Evolutionary conservation across 176 grass and related monocot genomes (phyloP), one percentile per base, ranked within the genome.

Genomic region (Zizania latifolia): DNA sequence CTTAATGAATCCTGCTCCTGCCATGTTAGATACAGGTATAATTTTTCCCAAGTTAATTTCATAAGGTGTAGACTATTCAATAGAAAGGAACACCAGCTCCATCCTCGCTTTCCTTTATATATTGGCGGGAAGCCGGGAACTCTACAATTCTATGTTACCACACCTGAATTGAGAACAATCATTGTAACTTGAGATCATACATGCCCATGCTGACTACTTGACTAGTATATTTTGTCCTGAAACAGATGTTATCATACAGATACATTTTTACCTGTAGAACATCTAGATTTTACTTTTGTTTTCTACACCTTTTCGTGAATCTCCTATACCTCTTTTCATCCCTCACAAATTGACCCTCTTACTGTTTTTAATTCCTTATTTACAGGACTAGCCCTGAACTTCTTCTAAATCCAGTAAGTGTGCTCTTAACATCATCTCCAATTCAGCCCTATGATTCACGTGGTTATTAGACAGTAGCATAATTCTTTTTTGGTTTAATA

Each of bases 351-450:
- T 54, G n/a, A n/a, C n/a, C 2, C 22, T 63, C 24, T 62, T 62
- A 59, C 79, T 24, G 33, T 61, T 72, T 90, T 68, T 62, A 79
- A 41, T 72, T 77, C 55, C 72, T 81, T 86, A 5, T 59, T 87
- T 72, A 61, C 81, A 93, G 91, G 83, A 93, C 86, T 51, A 94
- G 89, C 83, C 72, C 89, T 68, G 91, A 94, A 60, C 91, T 94
- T 71, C 48, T 97, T 26, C 50, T 98, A 51, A 98, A 94, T 71
- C 86, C 90, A 15, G 88, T 98, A 89, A 89, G 78, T 1, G 24
- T 26, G 8, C 67, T n/a, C 66, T 64, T 81, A 38, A 5, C 31
- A 79, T 10, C 26, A 78, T 73, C 58, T 73, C 34, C 61, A 72
- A 34, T 70, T 78, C 17, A 43, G 16, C 1, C 77, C 74, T 67